phyloP scores from a whole-genome alignment of 768 basidiomycete genomes.

The Mycena kentingensis region DNA sequence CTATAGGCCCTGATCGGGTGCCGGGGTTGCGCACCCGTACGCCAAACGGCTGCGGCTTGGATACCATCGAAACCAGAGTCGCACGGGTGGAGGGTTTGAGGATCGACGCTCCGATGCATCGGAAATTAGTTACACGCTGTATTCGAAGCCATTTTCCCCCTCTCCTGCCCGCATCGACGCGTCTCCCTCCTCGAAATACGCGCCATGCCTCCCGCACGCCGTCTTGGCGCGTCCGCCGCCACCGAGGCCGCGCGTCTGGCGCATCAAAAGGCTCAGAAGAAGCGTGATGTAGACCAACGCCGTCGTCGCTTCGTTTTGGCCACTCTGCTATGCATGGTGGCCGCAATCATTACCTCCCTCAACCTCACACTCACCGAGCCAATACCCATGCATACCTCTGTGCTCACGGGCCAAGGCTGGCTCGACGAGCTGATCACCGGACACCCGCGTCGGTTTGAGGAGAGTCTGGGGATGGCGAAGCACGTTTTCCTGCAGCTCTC shows the following conservation, averaged over 20 bases:
- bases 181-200: background rate
- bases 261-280: background rate
- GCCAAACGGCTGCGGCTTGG: no score
- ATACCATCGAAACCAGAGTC: no score
- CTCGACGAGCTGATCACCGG: constrained; percentile 25
- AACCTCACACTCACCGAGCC: background rate
- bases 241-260: background rate
- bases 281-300: background rate
- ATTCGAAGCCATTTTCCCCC: background rate
- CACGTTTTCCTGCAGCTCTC: constrained; percentile 29
- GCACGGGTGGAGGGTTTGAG: no score
- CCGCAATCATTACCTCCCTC: background rate
- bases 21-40: no score
- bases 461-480: constrained; percentile 25
- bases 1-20: no score
- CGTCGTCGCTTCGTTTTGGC: background rate
- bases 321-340: background rate
- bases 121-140: no score
- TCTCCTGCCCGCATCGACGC: background rate
- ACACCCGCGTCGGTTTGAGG: constrained; percentile 18
- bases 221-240: background rate
- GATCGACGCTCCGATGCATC: no score
- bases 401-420: constrained; percentile 26
- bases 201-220: background rate
- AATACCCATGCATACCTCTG: constrained; percentile 14